Evolutionary conservation across 169 alveolate species (phyloP), one percentile per base, ranked within the genome.

Genomic region (Plasmodium billcollinsi): DNA sequence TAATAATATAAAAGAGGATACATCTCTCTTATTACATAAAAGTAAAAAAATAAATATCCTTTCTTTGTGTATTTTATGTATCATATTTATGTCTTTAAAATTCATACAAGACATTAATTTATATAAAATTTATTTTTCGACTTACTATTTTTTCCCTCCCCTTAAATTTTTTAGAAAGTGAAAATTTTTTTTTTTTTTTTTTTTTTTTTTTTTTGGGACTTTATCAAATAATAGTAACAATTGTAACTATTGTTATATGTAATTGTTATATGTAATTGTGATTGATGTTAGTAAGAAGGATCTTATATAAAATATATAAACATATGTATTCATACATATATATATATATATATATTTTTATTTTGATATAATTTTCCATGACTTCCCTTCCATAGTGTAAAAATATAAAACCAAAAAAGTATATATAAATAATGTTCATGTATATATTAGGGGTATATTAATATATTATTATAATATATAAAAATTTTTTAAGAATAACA

Each of bases 131-230:
- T 66, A 66, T 49, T 80, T 52, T 26, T 69, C 80, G 1, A 80
- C 90, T 18, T 80, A 80, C 47, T 26, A 54, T 39, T 69, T 80
- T 63, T 62, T 80, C 33, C 90, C 90, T 0, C 90, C 90, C 20
- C 21, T 47, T 2, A 80, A 80, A 29, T 80, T 80, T 58, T 80
- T 80, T 21, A 70, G 61, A 1, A 80, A 80, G 54, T 80, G 58
- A 73, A 45, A 20, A 43, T 29, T 59, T 7, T 2, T 70, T 18
- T 21, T 70, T 70, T 69, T 69, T 43, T 69, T 65, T 65, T 65
- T 65, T 65, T 65, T 52, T 50, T 50, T 50, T 50, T 50, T 50
- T 50, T 50, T 50, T 49, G 45, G 9, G 2, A 52, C 21, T 29
- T 65, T 65, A 15, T 65, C 9, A 33, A 5, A 39, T 0, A 39